These are phyloP conservation scores for Hyphodiscus sp. DNA, from an alignment of 2,329 filamentous ascomycete species.

Conservation along the genomic window DNA sequence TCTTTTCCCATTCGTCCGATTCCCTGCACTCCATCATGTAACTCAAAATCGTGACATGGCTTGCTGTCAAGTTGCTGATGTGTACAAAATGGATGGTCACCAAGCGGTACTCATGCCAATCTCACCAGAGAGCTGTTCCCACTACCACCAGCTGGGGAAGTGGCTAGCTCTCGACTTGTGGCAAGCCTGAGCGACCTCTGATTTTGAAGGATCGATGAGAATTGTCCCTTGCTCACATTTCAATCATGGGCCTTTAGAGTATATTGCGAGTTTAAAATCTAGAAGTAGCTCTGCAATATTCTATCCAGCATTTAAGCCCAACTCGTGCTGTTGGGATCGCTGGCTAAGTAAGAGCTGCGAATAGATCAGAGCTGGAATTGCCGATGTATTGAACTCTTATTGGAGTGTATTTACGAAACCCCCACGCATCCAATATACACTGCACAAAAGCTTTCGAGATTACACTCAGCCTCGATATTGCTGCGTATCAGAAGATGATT, in stretches of 20 bases:
- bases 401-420: neutral
- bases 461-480: neutral
- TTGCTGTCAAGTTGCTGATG: neutral
- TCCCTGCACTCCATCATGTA: neutral
- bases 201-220: neutral
- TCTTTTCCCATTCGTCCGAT: neutral
- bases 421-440: neutral
- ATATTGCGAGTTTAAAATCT: neutral
- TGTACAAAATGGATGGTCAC: neutral
- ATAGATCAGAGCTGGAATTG: neutral
- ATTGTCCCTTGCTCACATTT: neutral
- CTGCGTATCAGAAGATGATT: neutral
- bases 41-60: neutral
- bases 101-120: neutral
- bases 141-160: neutral
- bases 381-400: neutral
- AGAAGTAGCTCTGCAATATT: neutral
- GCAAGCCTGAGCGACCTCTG: too few relatives aligned
- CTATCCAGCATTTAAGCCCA: neutral
- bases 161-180: neutral
- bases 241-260: neutral
- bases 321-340: neutral
- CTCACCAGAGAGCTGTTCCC: neutral
- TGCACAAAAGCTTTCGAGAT: neutral
- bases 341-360: neutral